Percentiles rank a stretch among this genome's conserved stretches.
Conservation (phyloP, 2,329 filamentous ascomycete species). For the Alternaria arborescens region DNA sequence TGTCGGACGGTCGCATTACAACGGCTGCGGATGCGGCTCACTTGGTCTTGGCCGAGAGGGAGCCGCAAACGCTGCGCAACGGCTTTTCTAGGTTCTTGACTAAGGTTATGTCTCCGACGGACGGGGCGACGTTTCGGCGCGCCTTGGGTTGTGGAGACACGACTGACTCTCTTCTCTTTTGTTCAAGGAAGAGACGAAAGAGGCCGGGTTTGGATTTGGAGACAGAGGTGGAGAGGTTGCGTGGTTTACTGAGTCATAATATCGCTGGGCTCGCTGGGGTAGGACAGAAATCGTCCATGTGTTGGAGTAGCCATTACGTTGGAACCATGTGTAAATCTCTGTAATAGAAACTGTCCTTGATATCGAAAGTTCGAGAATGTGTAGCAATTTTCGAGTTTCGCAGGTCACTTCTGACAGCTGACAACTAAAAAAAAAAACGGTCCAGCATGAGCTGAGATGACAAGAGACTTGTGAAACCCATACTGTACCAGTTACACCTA, state of each 20-base stretch:
- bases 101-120: not conserved
- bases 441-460: not conserved
- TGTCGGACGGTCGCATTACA: not conserved
- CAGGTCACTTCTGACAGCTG: not conserved
- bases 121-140: not conserved
- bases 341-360: not conserved
- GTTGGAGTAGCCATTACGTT: not conserved
- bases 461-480: not conserved
- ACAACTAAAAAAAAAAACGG: not conserved
- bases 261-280: not conserved
- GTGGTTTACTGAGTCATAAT: not conserved
- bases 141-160: not conserved
- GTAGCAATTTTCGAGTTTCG: not conserved
- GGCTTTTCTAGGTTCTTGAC: not conserved
- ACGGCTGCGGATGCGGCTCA: not conserved
- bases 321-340: not conserved
- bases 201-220: not conserved
- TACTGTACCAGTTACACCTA: not conserved
- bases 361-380: not conserved
- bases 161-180: not conserved
- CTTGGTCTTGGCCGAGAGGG: not conserved
- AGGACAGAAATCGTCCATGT: not conserved
- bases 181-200: not conserved
- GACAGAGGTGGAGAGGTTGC: not conserved
- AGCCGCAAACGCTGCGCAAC: constrained; percentile 1